Percentiles rank a stretch among this genome's conserved stretches.
phyloP scores from a whole-genome alignment of 1,284 basidiomycete genomes.

The Ceratobasidium papillatum region DNA sequence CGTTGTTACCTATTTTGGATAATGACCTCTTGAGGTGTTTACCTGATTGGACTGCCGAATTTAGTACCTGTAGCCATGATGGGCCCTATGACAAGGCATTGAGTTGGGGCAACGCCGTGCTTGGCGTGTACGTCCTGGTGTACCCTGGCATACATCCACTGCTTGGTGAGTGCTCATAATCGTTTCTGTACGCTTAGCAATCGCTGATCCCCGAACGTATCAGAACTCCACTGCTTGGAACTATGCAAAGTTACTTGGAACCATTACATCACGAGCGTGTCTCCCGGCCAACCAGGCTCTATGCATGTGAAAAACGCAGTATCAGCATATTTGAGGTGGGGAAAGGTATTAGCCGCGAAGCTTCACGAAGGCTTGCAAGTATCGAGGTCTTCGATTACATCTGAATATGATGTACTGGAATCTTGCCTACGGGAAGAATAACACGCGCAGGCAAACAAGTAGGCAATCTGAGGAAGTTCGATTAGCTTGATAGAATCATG shows the following conservation, averaged over 20 bases:
- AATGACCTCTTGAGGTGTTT: constrained; percentile 52
- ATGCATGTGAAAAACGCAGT: background rate
- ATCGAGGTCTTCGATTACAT: background rate
- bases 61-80: constrained; percentile 72
- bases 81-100: constrained; percentile 63
- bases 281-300: background rate
- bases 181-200: background rate
- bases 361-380: background rate
- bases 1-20: constrained; percentile 8
- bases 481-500: background rate
- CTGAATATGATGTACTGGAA: constrained; percentile 3
- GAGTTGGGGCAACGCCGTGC: constrained; percentile 62
- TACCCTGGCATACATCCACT: constrained; percentile 79
- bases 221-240: constrained; percentile 78
- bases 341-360: background rate
- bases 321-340: constrained; percentile 9
- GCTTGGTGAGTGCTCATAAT: constrained; percentile 62
- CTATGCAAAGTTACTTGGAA: constrained; percentile 80
- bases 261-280: constrained; percentile 51
- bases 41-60: constrained; percentile 64
- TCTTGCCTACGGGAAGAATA: background rate
- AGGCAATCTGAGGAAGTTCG: background rate
- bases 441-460: background rate
- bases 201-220: constrained; percentile 19
- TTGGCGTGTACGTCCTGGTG: constrained; percentile 69